A percentile compares a stretch with the other conserved stretches of the same genome.
These are phyloP conservation scores for Pyracantha coccinea DNA, from an alignment of 331 rosid species.

Conservation along the genomic window DNA sequence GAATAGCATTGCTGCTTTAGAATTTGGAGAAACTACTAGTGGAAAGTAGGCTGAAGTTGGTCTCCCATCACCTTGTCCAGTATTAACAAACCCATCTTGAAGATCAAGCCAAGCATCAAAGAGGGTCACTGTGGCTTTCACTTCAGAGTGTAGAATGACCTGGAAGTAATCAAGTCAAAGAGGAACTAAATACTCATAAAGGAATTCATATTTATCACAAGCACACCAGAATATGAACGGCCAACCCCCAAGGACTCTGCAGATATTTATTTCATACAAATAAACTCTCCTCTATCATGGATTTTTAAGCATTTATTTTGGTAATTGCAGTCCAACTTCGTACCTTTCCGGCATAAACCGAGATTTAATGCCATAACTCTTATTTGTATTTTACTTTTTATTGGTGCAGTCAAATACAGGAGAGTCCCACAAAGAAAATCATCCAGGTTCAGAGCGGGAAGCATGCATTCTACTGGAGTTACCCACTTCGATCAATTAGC, in stretches of 20 bases:
- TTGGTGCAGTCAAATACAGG: no score
- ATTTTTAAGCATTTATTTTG: background rate
- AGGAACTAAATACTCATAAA: no score
- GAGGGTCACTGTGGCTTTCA: constrained; percentile 75
- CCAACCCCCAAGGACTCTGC: background rate
- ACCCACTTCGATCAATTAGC: no score
- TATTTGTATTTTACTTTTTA: no score
- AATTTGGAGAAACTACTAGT: constrained; percentile 68
- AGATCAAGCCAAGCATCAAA: constrained; percentile 96
- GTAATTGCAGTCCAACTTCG: background rate
- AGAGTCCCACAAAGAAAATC: no score
- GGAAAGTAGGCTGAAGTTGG: constrained; percentile 79
- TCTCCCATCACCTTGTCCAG: constrained; percentile 53
- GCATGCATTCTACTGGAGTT: no score
- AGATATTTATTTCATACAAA: constrained; percentile 8
- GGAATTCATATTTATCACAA: no score
- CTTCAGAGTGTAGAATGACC: constrained; percentile 93
- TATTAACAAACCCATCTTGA: constrained; percentile 91
- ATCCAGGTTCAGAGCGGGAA: no score
- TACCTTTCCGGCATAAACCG: no score
- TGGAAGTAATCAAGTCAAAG: constrained; percentile 28
- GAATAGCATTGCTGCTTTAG: constrained; percentile 83
- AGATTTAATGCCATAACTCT: no score
- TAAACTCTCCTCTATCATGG: constrained; percentile 4
- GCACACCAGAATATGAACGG: background rate